Evolutionary conservation across 306 rosid genomes (phyloP).

Genomic region (Astragalus glycyphyllos): DNA sequence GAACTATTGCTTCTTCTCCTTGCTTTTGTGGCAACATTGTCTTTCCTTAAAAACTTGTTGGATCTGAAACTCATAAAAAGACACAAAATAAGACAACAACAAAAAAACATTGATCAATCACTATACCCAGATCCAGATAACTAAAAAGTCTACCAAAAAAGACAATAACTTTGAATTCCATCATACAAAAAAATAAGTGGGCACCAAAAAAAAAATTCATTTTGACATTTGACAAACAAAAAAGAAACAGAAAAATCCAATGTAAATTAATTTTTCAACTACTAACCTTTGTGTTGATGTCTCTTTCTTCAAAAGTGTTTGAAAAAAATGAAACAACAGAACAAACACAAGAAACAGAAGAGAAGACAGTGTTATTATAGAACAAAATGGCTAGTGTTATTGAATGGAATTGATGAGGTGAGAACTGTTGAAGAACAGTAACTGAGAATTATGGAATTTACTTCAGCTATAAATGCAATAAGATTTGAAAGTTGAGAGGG

Average conservation of each 20-base stretch:
- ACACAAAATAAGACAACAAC: constrained; percentile 61
- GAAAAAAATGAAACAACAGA: constrained; percentile 12
- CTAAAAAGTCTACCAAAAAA: constrained; percentile 22
- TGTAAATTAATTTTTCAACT: neutral
- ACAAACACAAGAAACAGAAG: no score
- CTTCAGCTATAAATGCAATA: constrained; percentile 56
- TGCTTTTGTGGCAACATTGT: constrained; percentile 88
- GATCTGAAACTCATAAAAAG: constrained; percentile 67
- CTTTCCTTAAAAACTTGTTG: constrained; percentile 43
- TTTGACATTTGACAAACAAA: no score
- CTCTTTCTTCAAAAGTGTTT: constrained; percentile 52
- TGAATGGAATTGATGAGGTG: neutral
- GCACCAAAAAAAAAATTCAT: no score
- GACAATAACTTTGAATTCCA: constrained; percentile 22
- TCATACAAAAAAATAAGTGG: constrained; percentile 8
- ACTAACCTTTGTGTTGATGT: constrained; percentile 56
- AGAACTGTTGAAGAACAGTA: neutral
- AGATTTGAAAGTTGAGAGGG: constrained; percentile 32
- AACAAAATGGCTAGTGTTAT: constrained; percentile 26
- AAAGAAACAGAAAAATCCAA: neutral
- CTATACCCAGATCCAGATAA: constrained; percentile 53
- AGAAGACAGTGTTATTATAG: neutral
- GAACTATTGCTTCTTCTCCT: constrained; percentile 90
- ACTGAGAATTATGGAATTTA: constrained; percentile 32
- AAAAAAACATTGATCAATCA: constrained; percentile 33